Percentiles rank a stretch among this genome's conserved stretches.
Conservation (phyloP, 169 alveolate species). For the Plasmodium inui region DNA sequence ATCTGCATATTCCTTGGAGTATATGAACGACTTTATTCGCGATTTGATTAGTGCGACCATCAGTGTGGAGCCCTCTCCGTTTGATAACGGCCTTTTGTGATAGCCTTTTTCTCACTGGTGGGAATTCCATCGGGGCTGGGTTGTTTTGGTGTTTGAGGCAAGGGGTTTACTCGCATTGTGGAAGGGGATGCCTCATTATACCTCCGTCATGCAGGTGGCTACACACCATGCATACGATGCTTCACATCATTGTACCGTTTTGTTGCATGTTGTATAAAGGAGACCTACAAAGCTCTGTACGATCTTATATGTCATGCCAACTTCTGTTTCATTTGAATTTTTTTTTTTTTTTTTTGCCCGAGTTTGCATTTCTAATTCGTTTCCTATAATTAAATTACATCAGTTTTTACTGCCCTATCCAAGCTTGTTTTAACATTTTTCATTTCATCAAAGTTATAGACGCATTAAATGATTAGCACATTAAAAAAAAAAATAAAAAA, state of each 20-base stretch:
- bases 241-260: not conserved
- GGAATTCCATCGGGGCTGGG: not conserved
- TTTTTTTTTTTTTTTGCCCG: not conserved
- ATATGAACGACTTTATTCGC: slow-evolving; percentile 81
- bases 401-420: not conserved
- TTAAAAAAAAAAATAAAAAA: not conserved
- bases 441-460: not conserved
- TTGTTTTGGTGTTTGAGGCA: not conserved
- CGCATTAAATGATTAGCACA: not conserved
- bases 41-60: slow-evolving; percentile 80
- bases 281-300: not conserved
- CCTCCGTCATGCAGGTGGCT: not conserved
- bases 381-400: not conserved
- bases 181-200: not conserved
- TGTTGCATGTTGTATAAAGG: not conserved
- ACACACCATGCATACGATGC: not conserved
- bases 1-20: slow-evolving; percentile 77
- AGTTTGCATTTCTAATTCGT: not conserved
- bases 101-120: not conserved
- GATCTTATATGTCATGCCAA: not conserved
- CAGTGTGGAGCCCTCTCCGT: slow-evolving; percentile 77
- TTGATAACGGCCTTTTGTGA: slow-evolving; percentile 3
- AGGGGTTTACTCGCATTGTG: not conserved
- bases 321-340: not conserved
- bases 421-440: not conserved